These are phyloP conservation scores for Scedosporium minutisporum DNA, from an alignment of 2,329 filamentous ascomycete species.

Conservation along the genomic window DNA sequence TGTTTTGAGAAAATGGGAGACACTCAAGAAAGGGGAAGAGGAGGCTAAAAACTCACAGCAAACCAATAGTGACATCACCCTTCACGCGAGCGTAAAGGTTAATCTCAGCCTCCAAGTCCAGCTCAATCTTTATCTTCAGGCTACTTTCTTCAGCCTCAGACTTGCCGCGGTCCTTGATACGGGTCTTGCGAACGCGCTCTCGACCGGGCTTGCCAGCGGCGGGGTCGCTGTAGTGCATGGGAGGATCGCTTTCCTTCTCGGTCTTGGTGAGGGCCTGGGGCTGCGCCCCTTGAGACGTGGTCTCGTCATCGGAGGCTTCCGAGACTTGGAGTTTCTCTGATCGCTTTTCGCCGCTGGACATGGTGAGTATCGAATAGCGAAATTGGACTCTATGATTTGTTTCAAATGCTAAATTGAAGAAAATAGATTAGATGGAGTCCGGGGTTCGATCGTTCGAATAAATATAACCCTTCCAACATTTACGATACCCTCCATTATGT, in stretches of 20 bases:
- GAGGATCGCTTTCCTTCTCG: conserved; percentile 12
- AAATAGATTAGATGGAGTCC: too few species aligned
- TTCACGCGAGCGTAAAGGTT: conserved; percentile 50
- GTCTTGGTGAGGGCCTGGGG: neutral
- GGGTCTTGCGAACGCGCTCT: conserved; percentile 1
- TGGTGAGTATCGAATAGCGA: neutral
- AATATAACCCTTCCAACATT: too few species aligned
- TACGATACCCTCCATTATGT: too few species aligned
- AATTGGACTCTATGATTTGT: too few species aligned
- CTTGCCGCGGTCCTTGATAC: conserved; percentile 5
- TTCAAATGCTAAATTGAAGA: too few species aligned
- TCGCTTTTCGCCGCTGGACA: neutral
- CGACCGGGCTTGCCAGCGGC: conserved; percentile 59
- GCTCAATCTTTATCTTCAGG: conserved; percentile 51
- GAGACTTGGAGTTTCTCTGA: neutral
- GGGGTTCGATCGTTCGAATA: too few species aligned
- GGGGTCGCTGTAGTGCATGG: conserved; percentile 85
- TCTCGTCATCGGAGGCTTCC: neutral
- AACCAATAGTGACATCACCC: conserved; percentile 51
- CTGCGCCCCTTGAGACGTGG: neutral
- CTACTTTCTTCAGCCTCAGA: neutral
- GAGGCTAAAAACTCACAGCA: conserved; percentile 30
- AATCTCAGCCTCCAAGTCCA: conserved; percentile 53
- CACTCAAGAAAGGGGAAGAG: neutral
- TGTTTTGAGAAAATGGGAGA: neutral